Evolutionary conservation across 2,329 filamentous ascomycete genomes (phyloP).

Genomic region (Fusarium sp.): DNA sequence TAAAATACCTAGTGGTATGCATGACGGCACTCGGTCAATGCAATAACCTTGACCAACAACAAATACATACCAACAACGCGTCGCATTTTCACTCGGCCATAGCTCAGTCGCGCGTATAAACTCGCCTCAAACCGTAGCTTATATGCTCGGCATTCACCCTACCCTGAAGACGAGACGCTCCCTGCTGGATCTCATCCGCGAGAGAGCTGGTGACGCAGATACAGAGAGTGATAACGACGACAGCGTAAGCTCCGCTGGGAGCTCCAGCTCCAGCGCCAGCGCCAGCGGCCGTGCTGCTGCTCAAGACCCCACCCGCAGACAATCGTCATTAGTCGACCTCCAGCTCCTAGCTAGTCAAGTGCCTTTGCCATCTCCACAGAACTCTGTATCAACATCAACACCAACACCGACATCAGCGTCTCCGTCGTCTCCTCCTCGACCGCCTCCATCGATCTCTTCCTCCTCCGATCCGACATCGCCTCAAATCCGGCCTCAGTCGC

Average conservation of each 20-base stretch:
- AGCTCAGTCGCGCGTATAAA: constrained; percentile 18
- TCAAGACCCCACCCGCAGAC: constrained; percentile 35
- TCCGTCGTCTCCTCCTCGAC: constrained; percentile 43
- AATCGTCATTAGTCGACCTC: constrained; percentile 48
- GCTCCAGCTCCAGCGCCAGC: constrained; percentile 14
- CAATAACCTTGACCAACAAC: constrained; percentile 29
- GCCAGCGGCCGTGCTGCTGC: constrained; percentile 20
- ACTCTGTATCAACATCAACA: constrained; percentile 55
- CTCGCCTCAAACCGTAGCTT: constrained; percentile 37
- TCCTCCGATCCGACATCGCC: constrained; percentile 49
- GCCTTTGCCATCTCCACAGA: constrained; percentile 49
- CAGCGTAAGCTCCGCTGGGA: constrained; percentile 10
- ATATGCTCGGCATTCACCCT: constrained; percentile 64
- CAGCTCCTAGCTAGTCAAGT: constrained; percentile 53
- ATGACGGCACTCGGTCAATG: neutral
- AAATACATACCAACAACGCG: neutral
- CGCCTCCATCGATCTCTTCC: constrained; percentile 47
- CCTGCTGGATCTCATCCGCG: constrained; percentile 62
- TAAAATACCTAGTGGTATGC: no score
- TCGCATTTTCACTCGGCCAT: constrained; percentile 11
- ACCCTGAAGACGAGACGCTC: constrained; percentile 64
- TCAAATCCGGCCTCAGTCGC: constrained; percentile 47
- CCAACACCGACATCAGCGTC: constrained; percentile 42
- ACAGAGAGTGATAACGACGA: constrained; percentile 5
- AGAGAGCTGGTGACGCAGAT: constrained; percentile 15